Evolutionary conservation across 2,329 filamentous ascomycete genomes (phyloP).

Genomic region (Stromatinia cepivora): DNA sequence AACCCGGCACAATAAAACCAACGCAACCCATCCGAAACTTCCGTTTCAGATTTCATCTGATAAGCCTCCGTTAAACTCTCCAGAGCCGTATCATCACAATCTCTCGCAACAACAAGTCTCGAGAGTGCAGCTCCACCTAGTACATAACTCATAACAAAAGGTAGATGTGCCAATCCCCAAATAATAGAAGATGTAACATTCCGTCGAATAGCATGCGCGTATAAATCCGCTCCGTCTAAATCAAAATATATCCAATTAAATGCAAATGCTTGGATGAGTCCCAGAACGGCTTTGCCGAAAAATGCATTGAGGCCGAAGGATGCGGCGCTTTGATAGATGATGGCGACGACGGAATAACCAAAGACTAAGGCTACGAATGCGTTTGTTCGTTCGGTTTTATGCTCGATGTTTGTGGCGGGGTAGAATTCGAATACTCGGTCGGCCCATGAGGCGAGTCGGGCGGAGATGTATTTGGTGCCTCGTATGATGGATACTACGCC

Average conservation of each 20-base stretch:
- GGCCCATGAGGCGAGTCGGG: slow-evolving; percentile 27
- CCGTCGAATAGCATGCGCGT: slow-evolving; percentile 61
- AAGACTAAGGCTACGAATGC: slow-evolving; percentile 66
- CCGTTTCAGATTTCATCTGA: slow-evolving; percentile 48
- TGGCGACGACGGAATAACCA: slow-evolving; percentile 62
- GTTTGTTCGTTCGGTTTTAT: slow-evolving; percentile 62
- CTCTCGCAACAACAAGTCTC: slow-evolving; percentile 58
- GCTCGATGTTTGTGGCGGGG: slow-evolving; percentile 65
- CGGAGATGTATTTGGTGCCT: slow-evolving; percentile 37
- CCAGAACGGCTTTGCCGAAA: slow-evolving; percentile 62
- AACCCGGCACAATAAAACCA: slow-evolving; percentile 67
- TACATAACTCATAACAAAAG: slow-evolving; percentile 64
- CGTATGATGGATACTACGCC: slow-evolving; percentile 47
- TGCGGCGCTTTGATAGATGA: slow-evolving; percentile 58
- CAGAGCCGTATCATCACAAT: slow-evolving; percentile 50
- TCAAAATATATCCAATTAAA: slow-evolving; percentile 68
- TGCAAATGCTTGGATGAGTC: slow-evolving; percentile 57
- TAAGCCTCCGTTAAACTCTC: slow-evolving; percentile 54
- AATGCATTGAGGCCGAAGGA: slow-evolving; percentile 56
- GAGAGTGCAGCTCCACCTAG: slow-evolving; percentile 59
- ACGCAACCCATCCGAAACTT: slow-evolving; percentile 55
- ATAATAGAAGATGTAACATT: slow-evolving; percentile 48
- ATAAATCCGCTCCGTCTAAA: slow-evolving; percentile 55
- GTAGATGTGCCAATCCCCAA: slow-evolving; percentile 59
- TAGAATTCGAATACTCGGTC: slow-evolving; percentile 55